A percentile compares a stretch with the other conserved stretches of the same genome.
phyloP scores from a whole-genome alignment of 805 yeast genomes.

The Metschnikowia similis region DNA sequence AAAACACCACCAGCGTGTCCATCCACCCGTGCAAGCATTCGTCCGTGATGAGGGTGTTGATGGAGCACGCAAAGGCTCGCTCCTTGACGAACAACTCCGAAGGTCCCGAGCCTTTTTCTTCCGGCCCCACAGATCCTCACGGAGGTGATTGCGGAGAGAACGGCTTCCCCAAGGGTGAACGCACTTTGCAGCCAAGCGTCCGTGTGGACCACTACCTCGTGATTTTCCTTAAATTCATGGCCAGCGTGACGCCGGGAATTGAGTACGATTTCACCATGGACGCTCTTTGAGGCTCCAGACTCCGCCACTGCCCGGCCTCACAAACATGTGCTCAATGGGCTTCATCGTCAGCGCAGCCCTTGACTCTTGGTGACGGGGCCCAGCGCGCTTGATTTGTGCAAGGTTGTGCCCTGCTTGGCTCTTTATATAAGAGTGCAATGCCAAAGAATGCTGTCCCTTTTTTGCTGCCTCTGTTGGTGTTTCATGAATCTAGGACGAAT shows the following conservation, averaged over 20 bases:
- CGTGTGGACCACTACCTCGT: slow-evolving; percentile 89
- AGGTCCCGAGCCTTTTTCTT: background rate
- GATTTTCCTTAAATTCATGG: slow-evolving; percentile 86
- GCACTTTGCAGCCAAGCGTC: slow-evolving; percentile 25
- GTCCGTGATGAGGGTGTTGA: slow-evolving; percentile 83
- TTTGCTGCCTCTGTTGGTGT: too few species aligned
- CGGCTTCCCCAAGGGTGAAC: too few species aligned
- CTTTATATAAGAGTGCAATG: too few species aligned
- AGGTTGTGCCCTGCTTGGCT: too few species aligned
- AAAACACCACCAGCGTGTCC: slow-evolving; percentile 72
- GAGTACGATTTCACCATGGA: slow-evolving; percentile 99
- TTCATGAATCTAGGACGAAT: too few species aligned
- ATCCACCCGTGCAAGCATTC: slow-evolving; percentile 97
- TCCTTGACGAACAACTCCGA: background rate
- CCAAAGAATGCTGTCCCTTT: too few species aligned
- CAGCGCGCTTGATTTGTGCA: too few species aligned
- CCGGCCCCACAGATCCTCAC: too few species aligned
- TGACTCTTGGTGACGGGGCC: too few species aligned
- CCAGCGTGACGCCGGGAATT: slow-evolving; percentile 96
- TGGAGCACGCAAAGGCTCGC: slow-evolving; percentile 61
- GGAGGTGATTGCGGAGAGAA: too few species aligned
- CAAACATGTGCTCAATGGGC: background rate
- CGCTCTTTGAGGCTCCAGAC: slow-evolving; percentile 47
- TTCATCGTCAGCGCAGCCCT: too few species aligned
- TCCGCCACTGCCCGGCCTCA: too few species aligned